Evolutionary conservation across 2,329 filamentous ascomycete species (phyloP), one percentile per base, ranked within the genome.

Genomic region (Fusarium sp.): DNA sequence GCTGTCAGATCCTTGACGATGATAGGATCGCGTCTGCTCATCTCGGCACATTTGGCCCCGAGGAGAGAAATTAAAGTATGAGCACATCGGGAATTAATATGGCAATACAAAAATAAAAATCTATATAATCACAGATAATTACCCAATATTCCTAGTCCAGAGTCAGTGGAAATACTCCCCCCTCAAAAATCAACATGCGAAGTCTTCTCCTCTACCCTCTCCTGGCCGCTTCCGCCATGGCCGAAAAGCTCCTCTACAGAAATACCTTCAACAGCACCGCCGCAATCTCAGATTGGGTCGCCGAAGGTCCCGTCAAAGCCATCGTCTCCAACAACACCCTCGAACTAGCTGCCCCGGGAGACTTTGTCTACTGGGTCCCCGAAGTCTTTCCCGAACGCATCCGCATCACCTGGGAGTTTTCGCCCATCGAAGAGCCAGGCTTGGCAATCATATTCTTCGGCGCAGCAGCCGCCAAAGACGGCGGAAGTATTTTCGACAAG

Each of bases 361-460:
- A 77, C 41, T 77, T 77, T 33, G 72, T 77, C 18, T 75, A 63
- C 54, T 77, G 75, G 75, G 66, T 72, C 3, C 75, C 75, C 1
- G 61, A 77, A 39, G 72, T 68, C 6, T 77, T 77, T 2, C 75
- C 75, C 9, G 75, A 77, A 1, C 67, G 69, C 24, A 77, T 77
- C 48, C 75, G 75, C 11, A 68, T 77, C 18, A 75, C 71, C 5
- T 77, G 75, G 75, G 75, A 77, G 18, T 77, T 77, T 10, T 69
- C 65, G 0, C 57, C 75, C 2, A 38, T 77, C 14, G 14, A 69
- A 6, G 75, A 77, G 2, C 75, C 75, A 0, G 75, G 75, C 5
- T 33, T 77, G 1, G 75, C 75, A 15, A 77, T 77, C 38, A 72
- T 77, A 14, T 77, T 77, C 62, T 75, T 77, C 15, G 75, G 75